phyloP scores from a whole-genome alignment of 1,284 basidiomycete species.

The Naganishia liquefaciens region DNA sequence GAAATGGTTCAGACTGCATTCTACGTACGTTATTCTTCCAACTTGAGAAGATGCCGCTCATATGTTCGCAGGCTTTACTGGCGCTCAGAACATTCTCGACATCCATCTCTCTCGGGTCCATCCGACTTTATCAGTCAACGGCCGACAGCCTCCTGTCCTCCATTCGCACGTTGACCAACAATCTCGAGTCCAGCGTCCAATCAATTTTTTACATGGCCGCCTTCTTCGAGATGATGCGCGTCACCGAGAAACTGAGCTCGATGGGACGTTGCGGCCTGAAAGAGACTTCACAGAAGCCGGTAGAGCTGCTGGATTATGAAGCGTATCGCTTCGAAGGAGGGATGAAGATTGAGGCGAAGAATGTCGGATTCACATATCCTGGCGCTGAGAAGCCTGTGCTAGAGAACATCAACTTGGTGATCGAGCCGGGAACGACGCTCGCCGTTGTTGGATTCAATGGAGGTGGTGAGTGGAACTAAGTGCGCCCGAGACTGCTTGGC shows the following conservation, averaged over 20 bases:
- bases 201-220: conserved; percentile 77
- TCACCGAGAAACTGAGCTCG: conserved; percentile 68
- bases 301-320: conserved; percentile 38
- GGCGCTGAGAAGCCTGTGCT: conserved; percentile 66
- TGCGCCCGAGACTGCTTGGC: conserved; percentile 13
- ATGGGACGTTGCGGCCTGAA: conserved; percentile 34
- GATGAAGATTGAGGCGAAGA: conserved; percentile 68
- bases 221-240: conserved; percentile 69
- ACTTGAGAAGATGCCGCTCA: background rate
- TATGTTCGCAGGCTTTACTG: conserved; percentile 59
- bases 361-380: conserved; percentile 73
- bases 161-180: conserved; percentile 63
- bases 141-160: conserved; percentile 70
- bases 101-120: conserved; percentile 66
- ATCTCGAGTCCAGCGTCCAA: conserved; percentile 69
- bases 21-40: conserved; percentile 35
- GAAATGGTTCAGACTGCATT: conserved; percentile 36
- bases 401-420: conserved; percentile 65
- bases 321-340: conserved; percentile 53
- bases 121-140: conserved; percentile 72
- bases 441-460: conserved; percentile 69
- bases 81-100: conserved; percentile 67
- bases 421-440: conserved; percentile 71
- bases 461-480: conserved; percentile 38
- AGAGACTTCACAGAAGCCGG: conserved; percentile 58